Percentiles rank a stretch among this genome's conserved stretches.
These are phyloP conservation scores for bread wheat (Triticum aestivum) DNA, from an alignment of 176 grass and related monocot species.

Conservation along the genomic window IWGSC_CS_RefSeq_v2.1 NC_057805.1:401360321-401360820, in stretches of 20 bases:
- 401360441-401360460: neutral
- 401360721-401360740: neutral
- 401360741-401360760: neutral
- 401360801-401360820: no score
- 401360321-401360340: neutral
- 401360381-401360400: neutral
- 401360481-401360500: neutral
- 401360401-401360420: neutral
- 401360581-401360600: neutral
- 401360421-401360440: neutral
- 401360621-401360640: neutral
- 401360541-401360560: no score
- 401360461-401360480: conserved; percentile 11
- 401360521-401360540: conserved; percentile 23
- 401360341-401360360: neutral
- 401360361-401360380: no score
- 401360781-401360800: no score
- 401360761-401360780: no score
- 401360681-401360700: conserved; percentile 6
- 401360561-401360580: conserved; percentile 36
- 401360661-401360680: neutral
- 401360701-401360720: neutral
- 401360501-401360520: neutral
- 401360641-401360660: neutral
- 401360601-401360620: conserved; percentile 14